Evolutionary conservation across 352 stramenopile genomes (phyloP).

Genomic region (Phytopythium delawarense): DNA sequence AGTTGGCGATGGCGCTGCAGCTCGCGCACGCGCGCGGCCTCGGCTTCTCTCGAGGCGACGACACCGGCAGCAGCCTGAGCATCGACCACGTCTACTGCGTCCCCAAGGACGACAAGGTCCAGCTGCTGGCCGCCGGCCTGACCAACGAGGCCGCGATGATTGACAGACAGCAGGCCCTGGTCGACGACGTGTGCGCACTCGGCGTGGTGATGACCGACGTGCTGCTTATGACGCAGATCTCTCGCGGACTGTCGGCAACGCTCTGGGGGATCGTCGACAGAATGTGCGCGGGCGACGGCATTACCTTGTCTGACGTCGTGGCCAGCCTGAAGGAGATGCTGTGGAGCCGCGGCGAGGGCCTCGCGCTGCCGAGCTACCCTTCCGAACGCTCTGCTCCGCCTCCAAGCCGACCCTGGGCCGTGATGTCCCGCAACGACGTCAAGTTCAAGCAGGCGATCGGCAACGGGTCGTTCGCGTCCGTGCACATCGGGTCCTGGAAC

Average conservation of each 20-base stretch:
- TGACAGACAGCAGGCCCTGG: neutral
- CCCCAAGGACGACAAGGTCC: neutral
- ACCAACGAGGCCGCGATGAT: neutral
- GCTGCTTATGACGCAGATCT: neutral
- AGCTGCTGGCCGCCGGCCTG: neutral
- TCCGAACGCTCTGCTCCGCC: neutral
- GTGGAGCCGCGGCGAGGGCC: neutral
- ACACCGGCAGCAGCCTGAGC: neutral
- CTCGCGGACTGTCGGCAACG: neutral
- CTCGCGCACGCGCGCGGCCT: neutral
- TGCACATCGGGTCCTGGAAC: neutral
- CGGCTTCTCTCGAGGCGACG: neutral
- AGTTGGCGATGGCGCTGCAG: neutral
- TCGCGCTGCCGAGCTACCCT: neutral
- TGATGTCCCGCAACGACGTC: neutral
- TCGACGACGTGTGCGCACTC: neutral
- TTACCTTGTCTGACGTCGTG: neutral
- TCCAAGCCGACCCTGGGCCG: neutral
- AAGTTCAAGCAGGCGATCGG: neutral
- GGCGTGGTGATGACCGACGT: neutral
- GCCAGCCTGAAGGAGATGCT: neutral
- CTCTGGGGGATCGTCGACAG: neutral
- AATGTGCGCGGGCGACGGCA: neutral
- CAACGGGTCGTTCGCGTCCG: neutral
- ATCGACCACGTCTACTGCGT: constrained; percentile 1